Percentiles rank a stretch among this genome's conserved stretches.
phyloP scores from a whole-genome alignment of 768 basidiomycete species.

The Agaricus blazei region DNA sequence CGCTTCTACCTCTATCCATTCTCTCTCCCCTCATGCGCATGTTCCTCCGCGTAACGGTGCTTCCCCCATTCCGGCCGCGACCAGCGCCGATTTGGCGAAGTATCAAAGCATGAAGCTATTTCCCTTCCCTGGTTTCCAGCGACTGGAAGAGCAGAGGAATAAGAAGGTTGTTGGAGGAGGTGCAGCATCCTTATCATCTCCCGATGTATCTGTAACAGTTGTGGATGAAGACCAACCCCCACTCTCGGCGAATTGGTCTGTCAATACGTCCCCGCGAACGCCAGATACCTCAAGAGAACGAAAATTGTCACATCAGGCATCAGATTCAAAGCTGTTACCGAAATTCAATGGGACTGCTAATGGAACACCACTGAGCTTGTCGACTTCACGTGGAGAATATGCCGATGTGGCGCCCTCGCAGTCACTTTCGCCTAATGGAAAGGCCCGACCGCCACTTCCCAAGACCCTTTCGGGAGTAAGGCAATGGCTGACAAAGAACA shows the following conservation, averaged over 20 bases:
- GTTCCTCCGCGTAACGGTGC: slow-evolving; percentile 45
- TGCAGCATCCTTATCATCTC: slow-evolving; percentile 35
- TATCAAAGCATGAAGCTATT: slow-evolving; percentile 80
- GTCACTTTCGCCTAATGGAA: slow-evolving; percentile 30
- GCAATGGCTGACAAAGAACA: slow-evolving; percentile 69
- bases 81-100: slow-evolving; percentile 63
- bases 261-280: slow-evolving; percentile 43
- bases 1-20: slow-evolving; percentile 67
- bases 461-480: slow-evolving; percentile 75
- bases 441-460: slow-evolving; percentile 45
- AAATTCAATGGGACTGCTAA: slow-evolving; percentile 35
- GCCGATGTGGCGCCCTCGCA: slow-evolving; percentile 33
- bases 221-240: slow-evolving; percentile 45
- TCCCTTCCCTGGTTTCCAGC: slow-evolving; percentile 85
- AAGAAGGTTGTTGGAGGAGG: slow-evolving; percentile 38
- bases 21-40: slow-evolving; percentile 47
- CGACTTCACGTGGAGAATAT: slow-evolving; percentile 47
- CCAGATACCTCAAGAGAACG: slow-evolving; percentile 53
- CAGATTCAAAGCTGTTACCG: slow-evolving; percentile 59
- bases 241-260: slow-evolving; percentile 40
- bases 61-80: slow-evolving; percentile 77
- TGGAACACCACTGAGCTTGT: background rate
- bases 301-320: slow-evolving; percentile 61
- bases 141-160: slow-evolving; percentile 68
- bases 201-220: slow-evolving; percentile 39